Evolutionary conservation across 2,329 filamentous ascomycete species (phyloP), one percentile per base, ranked within the genome.

Genomic region (Fusarium subglutinans): DNA sequence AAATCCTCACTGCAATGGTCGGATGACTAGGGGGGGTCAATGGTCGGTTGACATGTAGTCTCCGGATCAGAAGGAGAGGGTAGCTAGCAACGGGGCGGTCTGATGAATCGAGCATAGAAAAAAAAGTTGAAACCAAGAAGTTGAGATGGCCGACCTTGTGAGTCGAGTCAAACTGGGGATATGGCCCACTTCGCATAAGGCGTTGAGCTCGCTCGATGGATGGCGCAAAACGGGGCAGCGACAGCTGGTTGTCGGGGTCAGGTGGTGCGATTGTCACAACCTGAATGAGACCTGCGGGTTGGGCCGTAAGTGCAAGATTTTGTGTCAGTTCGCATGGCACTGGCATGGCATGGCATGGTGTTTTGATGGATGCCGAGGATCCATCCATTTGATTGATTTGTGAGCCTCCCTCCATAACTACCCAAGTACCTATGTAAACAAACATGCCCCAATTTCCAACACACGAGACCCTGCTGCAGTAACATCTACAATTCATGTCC

Each of bases 211-310:
- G 43, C 57, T 64, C 33, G 43, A 69, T 69, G 47, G 59, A 62
- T 45, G 66, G 54, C 63, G 44, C 47, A 62, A 76, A 55, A 77
- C 65, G 69, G 63, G 75, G 68, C 66, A 68, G 66, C 64, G 73
- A 73, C 68, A 74, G 64, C 73, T 72, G 73, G 75, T 74, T 74
- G 66, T 76, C 66, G 56, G 72, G 76, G 65, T 59, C 66, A 72
- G 63, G 69, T 77, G 74, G 74, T 77, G 69, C 73, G 55, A 73
- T 73, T 69, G 63, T 78, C 67, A 71, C 65, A 69, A 61, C 60
- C 43, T 77, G 56, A 63, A 61, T 68, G 53, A 72, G 54, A 66
- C 57, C 63, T 62, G 58, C 71, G 59, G 72, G 64, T 69, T 72
- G 68, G 68, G 71, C 72, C 67, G 71, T 63, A 50, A 63, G 51